Conservation (phyloP, 2,329 filamentous ascomycete species). For the Arthrobotrys iridis region DNA sequence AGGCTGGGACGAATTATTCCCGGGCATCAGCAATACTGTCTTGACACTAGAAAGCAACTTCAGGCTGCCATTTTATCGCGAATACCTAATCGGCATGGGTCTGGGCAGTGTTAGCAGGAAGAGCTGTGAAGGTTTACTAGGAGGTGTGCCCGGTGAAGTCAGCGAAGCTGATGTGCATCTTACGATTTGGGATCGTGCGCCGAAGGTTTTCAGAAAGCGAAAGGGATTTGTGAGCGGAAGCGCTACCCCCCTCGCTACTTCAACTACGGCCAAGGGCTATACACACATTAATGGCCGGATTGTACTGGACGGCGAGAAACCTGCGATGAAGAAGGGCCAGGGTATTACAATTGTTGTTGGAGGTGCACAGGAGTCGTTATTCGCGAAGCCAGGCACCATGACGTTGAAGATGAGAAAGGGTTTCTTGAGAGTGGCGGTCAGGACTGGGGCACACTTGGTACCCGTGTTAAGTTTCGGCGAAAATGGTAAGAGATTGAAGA, state of each 20-base stretch:
- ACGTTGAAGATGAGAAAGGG: conserved; percentile 82
- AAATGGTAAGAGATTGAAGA: conserved; percentile 71
- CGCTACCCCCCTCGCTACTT: conserved; percentile 34
- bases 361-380: conserved; percentile 89
- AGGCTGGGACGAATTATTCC: conserved; percentile 86
- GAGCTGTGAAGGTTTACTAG: conserved; percentile 87
- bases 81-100: conserved; percentile 91
- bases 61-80: conserved; percentile 88
- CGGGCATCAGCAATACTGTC: conserved; percentile 92
- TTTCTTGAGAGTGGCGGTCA: conserved; percentile 91
- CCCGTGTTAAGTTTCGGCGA: conserved; percentile 93
- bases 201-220: conserved; percentile 38
- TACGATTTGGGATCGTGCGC: conserved; percentile 46
- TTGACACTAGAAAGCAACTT: conserved; percentile 97
- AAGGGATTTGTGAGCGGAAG: conserved; percentile 31
- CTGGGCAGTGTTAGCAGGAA: conserved; percentile 89
- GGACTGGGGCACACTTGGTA: conserved; percentile 91
- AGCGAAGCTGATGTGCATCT: conserved; percentile 44
- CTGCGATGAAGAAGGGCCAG: conserved; percentile 63
- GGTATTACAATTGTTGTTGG: conserved; percentile 91
- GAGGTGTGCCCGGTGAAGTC: conserved; percentile 63
- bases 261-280: background rate
- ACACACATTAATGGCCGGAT: background rate
- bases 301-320: conserved; percentile 78
- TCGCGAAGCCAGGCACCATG: conserved; percentile 80